Conservation (phyloP, 139 green algal genomes). For the Closterium sp. region DNA sequence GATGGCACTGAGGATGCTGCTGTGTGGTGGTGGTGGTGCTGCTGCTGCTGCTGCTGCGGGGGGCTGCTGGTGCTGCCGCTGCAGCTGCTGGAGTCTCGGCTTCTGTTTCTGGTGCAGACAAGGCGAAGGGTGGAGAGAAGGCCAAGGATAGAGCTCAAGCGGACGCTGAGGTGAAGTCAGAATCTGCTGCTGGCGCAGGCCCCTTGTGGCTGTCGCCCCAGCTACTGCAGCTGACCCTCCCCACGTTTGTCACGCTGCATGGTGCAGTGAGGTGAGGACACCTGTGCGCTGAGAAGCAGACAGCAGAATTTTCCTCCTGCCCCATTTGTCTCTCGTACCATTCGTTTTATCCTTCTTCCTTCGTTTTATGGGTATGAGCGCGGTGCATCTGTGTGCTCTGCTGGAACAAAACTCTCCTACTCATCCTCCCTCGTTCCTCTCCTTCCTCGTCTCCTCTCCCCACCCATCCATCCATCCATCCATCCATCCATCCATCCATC, state of each 20-base stretch:
- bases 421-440: not conserved
- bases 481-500: too few species aligned
- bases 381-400: not conserved
- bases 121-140: not conserved
- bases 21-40: not conserved
- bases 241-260: not conserved
- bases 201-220: not conserved
- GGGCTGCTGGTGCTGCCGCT: too few species aligned
- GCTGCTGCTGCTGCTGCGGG: not conserved
- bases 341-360: not conserved
- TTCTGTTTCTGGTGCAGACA: not conserved
- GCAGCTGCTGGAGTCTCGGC: too few species aligned
- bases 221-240: not conserved
- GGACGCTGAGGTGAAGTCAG: not conserved
- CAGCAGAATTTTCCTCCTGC: too few species aligned
- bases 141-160: not conserved
- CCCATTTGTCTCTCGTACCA: not conserved
- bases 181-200: not conserved
- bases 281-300: too few species aligned
- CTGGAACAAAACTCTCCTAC: not conserved
- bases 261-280: not conserved
- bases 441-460: too few species aligned
- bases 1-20: not conserved
- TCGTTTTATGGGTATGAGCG: not conserved
- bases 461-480: too few species aligned